Base-by-base conservation (phyloP, 208 protist species). In the Trypanosoma theileri region DNA sequence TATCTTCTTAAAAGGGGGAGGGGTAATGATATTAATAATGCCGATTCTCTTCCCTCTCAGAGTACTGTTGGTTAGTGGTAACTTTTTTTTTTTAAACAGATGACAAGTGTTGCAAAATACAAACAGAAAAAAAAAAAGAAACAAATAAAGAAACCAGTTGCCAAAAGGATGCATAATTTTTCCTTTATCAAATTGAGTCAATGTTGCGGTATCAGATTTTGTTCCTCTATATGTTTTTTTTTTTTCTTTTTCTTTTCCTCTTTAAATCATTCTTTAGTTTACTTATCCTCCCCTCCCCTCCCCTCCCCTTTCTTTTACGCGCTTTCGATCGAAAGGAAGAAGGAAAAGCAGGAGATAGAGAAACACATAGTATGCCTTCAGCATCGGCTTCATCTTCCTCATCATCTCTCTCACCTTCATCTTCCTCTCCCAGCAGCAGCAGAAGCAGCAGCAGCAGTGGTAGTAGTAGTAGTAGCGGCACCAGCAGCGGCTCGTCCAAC, bases 371-470 rank as follows among this genome's bases (percentile, higher is more conserved):
- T 28, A 66, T 66, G 48, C n/a, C 45, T 40, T 55, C 60, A 61
- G 61, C 55, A 71, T 64, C 52, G 41, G 26, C 19, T 45, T 52
- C 54, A 73, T 54, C 40, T 66, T 59, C 53, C 10, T 48, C 44
- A 3, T 48, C 28, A 12, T 62, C 58, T 26, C 2, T 19, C 17
- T 45, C 28, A 50, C 1, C 24, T 16, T 59, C 41, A 16, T 57
- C 45, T 16, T 59, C 42, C 24, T 64, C 58, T 26, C 46, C 59
- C 31, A 48, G 53, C 59, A 81, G 63, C 59, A 74, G 31, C 62
- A 71, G 52, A 40, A 63, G 40, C 51, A 78, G 45, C 9, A 68
- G 50, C 50, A 71, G 69, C 54, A 62, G 59, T 17, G 59, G 61
- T 50, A 75, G 63, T 28, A 51, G 19, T 46, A 73, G 59, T 50